Base-by-base conservation (phyloP, 2,329 filamentous ascomycete species). In the Nemania abortiva region DNA sequence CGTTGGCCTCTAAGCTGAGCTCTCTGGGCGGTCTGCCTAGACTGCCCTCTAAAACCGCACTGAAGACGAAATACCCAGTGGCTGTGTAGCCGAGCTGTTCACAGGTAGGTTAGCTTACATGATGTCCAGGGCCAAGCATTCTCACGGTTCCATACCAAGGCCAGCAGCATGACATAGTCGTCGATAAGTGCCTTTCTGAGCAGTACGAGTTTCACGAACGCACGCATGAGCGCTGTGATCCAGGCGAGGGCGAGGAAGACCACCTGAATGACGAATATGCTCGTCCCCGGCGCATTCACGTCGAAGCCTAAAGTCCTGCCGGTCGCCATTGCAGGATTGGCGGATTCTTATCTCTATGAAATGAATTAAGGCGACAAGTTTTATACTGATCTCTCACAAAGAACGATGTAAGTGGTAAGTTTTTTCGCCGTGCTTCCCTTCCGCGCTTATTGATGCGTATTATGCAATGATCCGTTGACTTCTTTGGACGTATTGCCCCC, bases 91-190 rank as follows among this genome's bases (percentile, higher is more conserved):
- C 68, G 22, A 80, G 29, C 82, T 83, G 34, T 56, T 42, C 39
- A 37, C 20, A 15, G 13, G 54, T n/a, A 49, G 15, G 61, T 72
- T 58, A 72, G 70, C 55, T 3, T 49, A n/a, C 34, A 29, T 20
- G 13, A 52, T 20, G 22, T 52, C 65, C 3, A 29, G 20, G n/a
- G 53, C 55, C 6, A 11, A 22, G 27, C 6, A 15, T 63, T 34
- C 52, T 34, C 22, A 39, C 20, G 29, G 22, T 50, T 31, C 73
- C 77, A 66, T 76, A 87, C 85, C 77, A 85, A 76, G 2, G 84
- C 82, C 31, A 78, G 57, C 24, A 86, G 77, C 73, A 86, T 85
- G 54, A 86, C 74, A 70, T 80, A 83, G 78, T 88, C 86, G 57
- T 87, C 86, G 3, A 80, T 42, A 0, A 81, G 79, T 39, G 84